Evolutionary conservation across 2,329 filamentous ascomycete species (phyloP).

Genomic region (Didymella sp.): DNA sequence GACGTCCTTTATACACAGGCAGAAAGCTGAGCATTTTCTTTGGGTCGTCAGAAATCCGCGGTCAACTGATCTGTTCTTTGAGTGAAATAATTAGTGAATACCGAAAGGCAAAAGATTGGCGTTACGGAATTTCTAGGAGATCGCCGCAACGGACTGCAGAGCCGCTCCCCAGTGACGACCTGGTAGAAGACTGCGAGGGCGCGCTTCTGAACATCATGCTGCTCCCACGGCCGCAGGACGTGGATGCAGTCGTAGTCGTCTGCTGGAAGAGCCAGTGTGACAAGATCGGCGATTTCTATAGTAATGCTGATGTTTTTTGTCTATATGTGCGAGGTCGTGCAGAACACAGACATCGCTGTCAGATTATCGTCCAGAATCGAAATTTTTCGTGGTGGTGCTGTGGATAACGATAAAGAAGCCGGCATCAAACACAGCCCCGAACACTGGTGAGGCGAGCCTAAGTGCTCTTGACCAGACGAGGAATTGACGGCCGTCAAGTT

Average conservation of each 20-base stretch:
- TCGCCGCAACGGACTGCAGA: not conserved
- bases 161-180: not conserved
- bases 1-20: not conserved
- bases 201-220: not conserved
- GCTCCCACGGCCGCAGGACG: not conserved
- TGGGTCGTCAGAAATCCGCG: no score
- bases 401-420: not conserved
- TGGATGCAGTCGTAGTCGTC: not conserved
- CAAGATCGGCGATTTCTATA: not conserved
- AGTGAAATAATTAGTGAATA: not conserved
- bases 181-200: not conserved
- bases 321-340: not conserved
- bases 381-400: not conserved
- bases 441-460: not conserved
- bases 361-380: not conserved
- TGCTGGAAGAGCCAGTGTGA: not conserved
- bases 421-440: conserved; percentile 3
- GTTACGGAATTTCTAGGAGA: not conserved
- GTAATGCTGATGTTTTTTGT: not conserved
- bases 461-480: conserved; percentile 1
- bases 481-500: not conserved
- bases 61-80: no score
- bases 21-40: no score
- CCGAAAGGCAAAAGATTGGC: not conserved
- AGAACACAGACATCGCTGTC: not conserved